phyloP scores from a whole-genome alignment of 164 flowering plant species.

The Warburgia ugandensis region DNA sequence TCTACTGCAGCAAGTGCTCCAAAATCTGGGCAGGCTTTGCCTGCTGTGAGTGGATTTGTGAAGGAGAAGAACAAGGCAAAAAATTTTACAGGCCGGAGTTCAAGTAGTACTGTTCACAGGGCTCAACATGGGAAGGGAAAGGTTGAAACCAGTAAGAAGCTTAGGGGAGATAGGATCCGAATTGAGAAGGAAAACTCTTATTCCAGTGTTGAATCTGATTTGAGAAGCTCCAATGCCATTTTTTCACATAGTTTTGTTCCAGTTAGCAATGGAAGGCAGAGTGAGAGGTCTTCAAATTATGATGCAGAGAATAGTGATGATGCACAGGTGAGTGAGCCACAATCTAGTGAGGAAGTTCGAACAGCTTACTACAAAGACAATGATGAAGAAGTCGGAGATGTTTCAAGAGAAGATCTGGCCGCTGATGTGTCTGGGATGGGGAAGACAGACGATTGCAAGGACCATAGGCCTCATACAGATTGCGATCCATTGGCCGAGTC shows the following conservation, averaged over 20 bases:
- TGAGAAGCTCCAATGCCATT: slow-evolving; percentile 53
- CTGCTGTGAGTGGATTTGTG: slow-evolving; percentile 15
- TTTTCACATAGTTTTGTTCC: slow-evolving; percentile 20
- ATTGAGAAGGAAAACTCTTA: slow-evolving; percentile 56
- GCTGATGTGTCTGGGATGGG: slow-evolving; percentile 28
- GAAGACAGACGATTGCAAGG: slow-evolving; percentile 30
- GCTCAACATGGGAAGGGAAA: slow-evolving; percentile 30
- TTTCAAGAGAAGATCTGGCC: slow-evolving; percentile 32
- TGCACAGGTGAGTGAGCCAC: slow-evolving; percentile 15
- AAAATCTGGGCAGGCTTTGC: slow-evolving; percentile 26
- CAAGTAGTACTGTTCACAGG: slow-evolving; percentile 23
- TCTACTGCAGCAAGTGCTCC: slow-evolving; percentile 79
- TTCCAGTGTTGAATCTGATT: slow-evolving; percentile 79
- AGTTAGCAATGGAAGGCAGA: slow-evolving; percentile 34
- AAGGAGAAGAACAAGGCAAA: slow-evolving; percentile 38
- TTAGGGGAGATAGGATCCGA: slow-evolving; percentile 48
- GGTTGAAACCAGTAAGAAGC: slow-evolving; percentile 48
- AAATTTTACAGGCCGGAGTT: slow-evolving; percentile 31
- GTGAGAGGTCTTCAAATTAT: slow-evolving; percentile 28
- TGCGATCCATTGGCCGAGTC: slow-evolving; percentile 56
- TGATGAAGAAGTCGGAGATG: slow-evolving; percentile 37
- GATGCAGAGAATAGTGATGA: slow-evolving; percentile 8
- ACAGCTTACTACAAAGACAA: slow-evolving; percentile 26
- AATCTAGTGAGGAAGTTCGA: slow-evolving; percentile 28
- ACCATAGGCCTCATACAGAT: slow-evolving; percentile 16